phyloP scores from a whole-genome alignment of 75 land plant species.

The Sequoia sempervirens region DNA sequence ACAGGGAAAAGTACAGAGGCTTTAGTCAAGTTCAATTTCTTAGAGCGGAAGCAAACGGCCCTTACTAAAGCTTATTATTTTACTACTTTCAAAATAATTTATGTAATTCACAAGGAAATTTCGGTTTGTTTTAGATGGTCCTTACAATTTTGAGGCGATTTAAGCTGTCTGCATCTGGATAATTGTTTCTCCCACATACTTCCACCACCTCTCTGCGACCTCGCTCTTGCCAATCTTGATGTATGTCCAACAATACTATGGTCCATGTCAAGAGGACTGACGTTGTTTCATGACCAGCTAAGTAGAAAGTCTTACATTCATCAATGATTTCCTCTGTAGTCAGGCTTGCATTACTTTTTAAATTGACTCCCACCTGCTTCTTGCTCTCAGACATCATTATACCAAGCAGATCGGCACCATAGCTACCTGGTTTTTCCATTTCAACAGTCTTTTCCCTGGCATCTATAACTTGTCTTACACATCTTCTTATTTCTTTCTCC shows the following conservation, averaged over 20 bases:
- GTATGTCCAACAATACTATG: slow-evolving; percentile 37
- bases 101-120: not conserved
- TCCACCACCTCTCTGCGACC: slow-evolving; percentile 48
- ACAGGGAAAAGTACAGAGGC: not conserved
- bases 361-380: slow-evolving; percentile 6
- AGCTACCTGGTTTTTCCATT: slow-evolving; percentile 2
- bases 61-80: too few species aligned
- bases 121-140: not conserved
- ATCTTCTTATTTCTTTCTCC: slow-evolving; percentile 15
- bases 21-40: too few species aligned
- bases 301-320: slow-evolving; percentile 54
- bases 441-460: slow-evolving; percentile 16
- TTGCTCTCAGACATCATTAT: slow-evolving; percentile 21
- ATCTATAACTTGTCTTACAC: slow-evolving; percentile 13
- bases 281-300: slow-evolving; percentile 58
- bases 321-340: slow-evolving; percentile 41
- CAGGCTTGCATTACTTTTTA: slow-evolving; percentile 5
- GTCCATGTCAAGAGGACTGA: slow-evolving; percentile 36
- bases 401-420: slow-evolving; percentile 17
- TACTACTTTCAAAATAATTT: not conserved
- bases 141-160: slow-evolving; percentile 58
- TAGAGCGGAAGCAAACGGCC: too few species aligned
- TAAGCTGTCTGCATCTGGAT: slow-evolving; percentile 35
- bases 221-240: slow-evolving; percentile 59
- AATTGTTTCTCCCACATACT: slow-evolving; percentile 22